A percentile compares a stretch with the other conserved stretches of the same genome.
Evolutionary conservation across 768 basidiomycete genomes (phyloP).

Genomic region (Fomitopsis pulvina): DNA sequence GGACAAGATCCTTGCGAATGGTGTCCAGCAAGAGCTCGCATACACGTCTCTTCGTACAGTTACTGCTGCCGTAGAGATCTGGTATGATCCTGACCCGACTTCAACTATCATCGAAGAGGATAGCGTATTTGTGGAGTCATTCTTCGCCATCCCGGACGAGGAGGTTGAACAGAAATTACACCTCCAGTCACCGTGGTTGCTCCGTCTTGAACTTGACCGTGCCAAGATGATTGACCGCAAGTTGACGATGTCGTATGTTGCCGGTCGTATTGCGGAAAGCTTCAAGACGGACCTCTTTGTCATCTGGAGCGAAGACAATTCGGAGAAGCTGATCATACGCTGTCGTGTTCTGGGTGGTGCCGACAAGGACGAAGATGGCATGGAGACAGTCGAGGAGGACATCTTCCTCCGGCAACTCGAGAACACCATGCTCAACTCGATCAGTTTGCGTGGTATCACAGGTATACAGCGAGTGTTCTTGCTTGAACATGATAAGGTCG

Average conservation of each 20-base stretch:
- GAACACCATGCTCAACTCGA: constrained; percentile 93
- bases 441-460: constrained; percentile 89
- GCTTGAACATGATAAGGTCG: constrained; percentile 77
- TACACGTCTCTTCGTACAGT: constrained; percentile 92
- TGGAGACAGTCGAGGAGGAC: constrained; percentile 80
- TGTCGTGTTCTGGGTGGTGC: constrained; percentile 84
- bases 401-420: constrained; percentile 94
- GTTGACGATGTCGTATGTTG: constrained; percentile 91
- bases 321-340: constrained; percentile 94
- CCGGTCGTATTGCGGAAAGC: constrained; percentile 86
- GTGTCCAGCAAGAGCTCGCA: constrained; percentile 87
- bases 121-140: constrained; percentile 90
- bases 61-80: constrained; percentile 93
- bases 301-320: constrained; percentile 98
- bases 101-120: constrained; percentile 97
- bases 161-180: constrained; percentile 88
- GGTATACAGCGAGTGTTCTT: constrained; percentile 92
- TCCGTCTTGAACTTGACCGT: constrained; percentile 94
- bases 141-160: constrained; percentile 99
- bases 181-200: constrained; percentile 93
- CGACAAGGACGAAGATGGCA: constrained; percentile 81
- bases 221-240: constrained; percentile 98
- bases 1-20: constrained; percentile 65
- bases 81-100: constrained; percentile 92
- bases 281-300: constrained; percentile 97